Conservation (phyloP, 768 basidiomycete species). For the Gautieria morchelliformis region DNA sequence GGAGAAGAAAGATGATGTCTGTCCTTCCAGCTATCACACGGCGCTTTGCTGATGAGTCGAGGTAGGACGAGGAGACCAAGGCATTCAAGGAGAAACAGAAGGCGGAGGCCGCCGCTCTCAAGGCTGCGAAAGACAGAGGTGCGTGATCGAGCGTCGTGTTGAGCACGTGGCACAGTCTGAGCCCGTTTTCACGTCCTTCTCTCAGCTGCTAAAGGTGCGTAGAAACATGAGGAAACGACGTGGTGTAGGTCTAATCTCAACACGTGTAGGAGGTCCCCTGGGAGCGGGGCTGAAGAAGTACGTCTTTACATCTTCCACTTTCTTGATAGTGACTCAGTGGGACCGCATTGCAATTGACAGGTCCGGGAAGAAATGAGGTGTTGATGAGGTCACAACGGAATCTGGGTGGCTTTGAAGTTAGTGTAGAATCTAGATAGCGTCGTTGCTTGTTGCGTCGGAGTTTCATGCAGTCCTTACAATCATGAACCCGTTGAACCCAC, state of each 20-base stretch:
- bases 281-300: conserved; percentile 85
- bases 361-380: conserved; percentile 59
- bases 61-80: conserved; percentile 47
- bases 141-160: conserved; percentile 13
- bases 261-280: conserved; percentile 49
- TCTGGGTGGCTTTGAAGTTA: background rate
- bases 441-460: conserved; percentile 5
- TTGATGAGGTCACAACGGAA: background rate
- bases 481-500: conserved; percentile 9
- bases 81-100: conserved; percentile 74
- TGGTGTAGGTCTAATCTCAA: conserved; percentile 1
- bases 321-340: conserved; percentile 1
- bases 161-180: background rate
- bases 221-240: conserved; percentile 2
- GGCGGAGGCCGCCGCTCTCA: conserved; percentile 61
- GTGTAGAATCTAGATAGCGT: background rate
- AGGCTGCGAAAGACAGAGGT: conserved; percentile 70
- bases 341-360: conserved; percentile 23
- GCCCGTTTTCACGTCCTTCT: background rate
- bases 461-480: conserved; percentile 3
- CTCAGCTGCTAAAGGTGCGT: conserved; percentile 46
- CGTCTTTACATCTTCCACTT: conserved; percentile 21
- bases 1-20: conserved; percentile 50
- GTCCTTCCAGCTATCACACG: conserved; percentile 3
- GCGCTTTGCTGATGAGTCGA: background rate